These are phyloP conservation scores for Drosera spatulata DNA, from an alignment of 179 eudicot genomes.

Conservation along the genomic window DNA sequence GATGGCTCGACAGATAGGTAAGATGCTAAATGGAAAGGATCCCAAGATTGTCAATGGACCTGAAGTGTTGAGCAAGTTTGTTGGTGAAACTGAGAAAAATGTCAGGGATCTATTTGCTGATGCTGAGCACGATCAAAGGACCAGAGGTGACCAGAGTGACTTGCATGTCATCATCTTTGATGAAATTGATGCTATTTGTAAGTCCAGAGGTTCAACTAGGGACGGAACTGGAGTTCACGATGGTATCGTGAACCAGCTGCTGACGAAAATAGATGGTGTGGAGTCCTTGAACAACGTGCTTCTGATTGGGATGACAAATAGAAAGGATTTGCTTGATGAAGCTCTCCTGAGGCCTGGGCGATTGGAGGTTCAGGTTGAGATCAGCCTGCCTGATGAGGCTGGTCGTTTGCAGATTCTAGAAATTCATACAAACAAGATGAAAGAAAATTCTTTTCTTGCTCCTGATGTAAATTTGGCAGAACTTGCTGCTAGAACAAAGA, in stretches of 20 bases:
- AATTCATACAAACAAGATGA: constrained; percentile 96
- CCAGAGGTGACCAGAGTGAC: constrained; percentile 92
- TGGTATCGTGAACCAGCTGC: constrained; percentile 94
- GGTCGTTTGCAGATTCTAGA: constrained; percentile 97
- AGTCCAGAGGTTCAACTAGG: constrained; percentile 98
- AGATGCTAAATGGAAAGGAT: constrained; percentile 91
- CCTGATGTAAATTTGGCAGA: constrained; percentile 81
- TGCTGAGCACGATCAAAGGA: constrained; percentile 88
- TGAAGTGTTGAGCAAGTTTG: constrained; percentile 94
- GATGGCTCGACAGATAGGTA: constrained; percentile 98
- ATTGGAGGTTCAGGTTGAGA: constrained; percentile 98
- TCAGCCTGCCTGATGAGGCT: constrained; percentile 95
- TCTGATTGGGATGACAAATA: constrained; percentile 98
- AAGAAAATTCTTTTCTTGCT: constrained; percentile 87
- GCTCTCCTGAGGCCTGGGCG: constrained; percentile 99
- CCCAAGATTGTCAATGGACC: constrained; percentile 99
- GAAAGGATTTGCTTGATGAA: constrained; percentile 98
- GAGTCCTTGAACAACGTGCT: constrained; percentile 94
- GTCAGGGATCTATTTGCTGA: constrained; percentile 98
- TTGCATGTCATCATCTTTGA: constrained; percentile 96
- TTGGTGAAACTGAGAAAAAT: constrained; percentile 98
- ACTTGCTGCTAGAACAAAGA: constrained; percentile 91
- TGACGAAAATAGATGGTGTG: constrained; percentile 99
- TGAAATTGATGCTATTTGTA: constrained; percentile 98
- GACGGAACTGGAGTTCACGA: constrained; percentile 99